These are phyloP conservation scores for Aspergillus avenaceus DNA, from an alignment of 495 filamentous ascomycete genomes.

Conservation along the genomic window DNA sequence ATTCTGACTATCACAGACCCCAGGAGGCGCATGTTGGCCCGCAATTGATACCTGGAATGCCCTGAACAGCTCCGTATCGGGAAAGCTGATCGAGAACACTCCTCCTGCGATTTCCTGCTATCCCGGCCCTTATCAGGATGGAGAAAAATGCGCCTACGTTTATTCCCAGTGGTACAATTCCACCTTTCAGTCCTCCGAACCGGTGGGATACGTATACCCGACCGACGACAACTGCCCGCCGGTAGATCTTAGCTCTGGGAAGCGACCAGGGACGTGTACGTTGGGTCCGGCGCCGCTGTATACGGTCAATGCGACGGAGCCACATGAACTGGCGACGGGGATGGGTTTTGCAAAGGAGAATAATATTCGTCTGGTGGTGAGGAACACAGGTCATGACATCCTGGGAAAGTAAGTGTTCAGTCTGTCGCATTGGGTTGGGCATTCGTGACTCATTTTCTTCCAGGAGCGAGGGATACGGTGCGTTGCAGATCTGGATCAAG, in stretches of 20 bases:
- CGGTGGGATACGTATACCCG: conserved; percentile 30
- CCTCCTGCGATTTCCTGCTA: conserved; percentile 58
- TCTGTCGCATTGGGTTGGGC: conserved; percentile 44
- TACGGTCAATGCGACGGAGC: conserved; percentile 28
- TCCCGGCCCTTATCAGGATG: conserved; percentile 25
- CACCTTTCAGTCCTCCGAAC: conserved; percentile 21
- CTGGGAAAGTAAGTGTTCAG: conserved; percentile 42
- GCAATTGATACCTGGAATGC: conserved; percentile 27
- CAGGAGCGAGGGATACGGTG: conserved; percentile 33
- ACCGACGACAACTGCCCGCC: conserved; percentile 24
- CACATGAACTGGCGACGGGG: conserved; percentile 19
- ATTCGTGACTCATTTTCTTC: conserved; percentile 48
- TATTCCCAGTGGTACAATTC: conserved; percentile 23
- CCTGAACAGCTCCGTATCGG: conserved; percentile 42
- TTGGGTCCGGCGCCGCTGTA: conserved; percentile 19
- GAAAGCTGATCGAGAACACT: conserved; percentile 46
- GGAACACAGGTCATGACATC: conserved; percentile 53
- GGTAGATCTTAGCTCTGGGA: conserved; percentile 23
- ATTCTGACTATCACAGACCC: conserved; percentile 15
- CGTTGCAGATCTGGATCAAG: conserved; percentile 36
- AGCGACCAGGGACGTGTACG: conserved; percentile 24
- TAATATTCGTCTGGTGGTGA: conserved; percentile 54
- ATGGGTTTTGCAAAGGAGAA: conserved; percentile 47
- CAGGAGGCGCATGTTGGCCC: conserved; percentile 41
- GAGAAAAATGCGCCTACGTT: conserved; percentile 21